Evolutionary conservation across 2,329 filamentous ascomycete genomes (phyloP), one percentile per base, ranked within the genome.

Genomic region (Fusarium annulatum): DNA sequence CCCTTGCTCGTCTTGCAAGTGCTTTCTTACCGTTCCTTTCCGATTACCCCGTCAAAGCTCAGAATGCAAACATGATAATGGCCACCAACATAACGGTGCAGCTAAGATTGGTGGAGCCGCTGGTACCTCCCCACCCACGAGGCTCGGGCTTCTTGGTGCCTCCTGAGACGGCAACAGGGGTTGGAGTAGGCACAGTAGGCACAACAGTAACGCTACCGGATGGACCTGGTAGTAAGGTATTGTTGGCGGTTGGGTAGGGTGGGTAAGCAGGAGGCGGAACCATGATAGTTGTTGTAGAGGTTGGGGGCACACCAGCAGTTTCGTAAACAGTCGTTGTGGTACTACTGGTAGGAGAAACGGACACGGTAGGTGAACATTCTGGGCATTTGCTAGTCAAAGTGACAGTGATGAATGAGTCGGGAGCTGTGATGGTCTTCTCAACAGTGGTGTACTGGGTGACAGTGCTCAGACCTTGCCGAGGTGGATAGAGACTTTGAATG

Each of bases 21-120:
- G 61, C 46, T 48, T 42, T 56, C 48, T 21, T 42, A 38, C 38
- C 59, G 42, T 39, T 26, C 23, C 38, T 23, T 53, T 49, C 64
- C 14, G n/a, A n/a, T 41, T 23, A 36, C 36, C 15, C 34, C 38
- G 53, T 18, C 16, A 23, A 33, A 21, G 30, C 53, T 78, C 79
- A 85, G 61, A 83, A 67, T 51, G 80, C 64, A 43, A 82, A 78
- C 77, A 81, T 79, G 56, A 82, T 70, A 51, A 75, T 75, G 18
- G 80, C 80, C 42, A 83, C 65, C 59, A 84, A 72, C 80, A 85
- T 80, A 71, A 84, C 73, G 42, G 79, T 73, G 68, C 80, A 82
- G 45, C 79, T 78, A 33, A 84, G 75, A 61, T 80, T 79, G 67
- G 80, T 78, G 26, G 76, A 77, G 64, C 78, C 77, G 57, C 77